Conservation (phyloP, 495 filamentous ascomycete species). For the Aspergillus saccharolyticus region DNA sequence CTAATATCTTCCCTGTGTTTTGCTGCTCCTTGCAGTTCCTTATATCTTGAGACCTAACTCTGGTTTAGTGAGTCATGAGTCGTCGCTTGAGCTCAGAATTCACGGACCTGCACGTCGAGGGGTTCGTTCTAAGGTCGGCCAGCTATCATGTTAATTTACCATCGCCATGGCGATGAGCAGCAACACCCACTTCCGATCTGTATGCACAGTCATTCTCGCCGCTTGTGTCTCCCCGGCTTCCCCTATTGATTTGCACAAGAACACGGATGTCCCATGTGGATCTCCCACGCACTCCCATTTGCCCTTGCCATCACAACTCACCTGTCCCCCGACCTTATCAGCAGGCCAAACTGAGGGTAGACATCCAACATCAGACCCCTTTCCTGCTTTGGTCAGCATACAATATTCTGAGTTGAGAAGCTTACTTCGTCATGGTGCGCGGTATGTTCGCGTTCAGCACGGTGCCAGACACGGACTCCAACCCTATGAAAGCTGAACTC, state of each 20-base stretch:
- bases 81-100: neutral
- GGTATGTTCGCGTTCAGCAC: neutral
- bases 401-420: neutral
- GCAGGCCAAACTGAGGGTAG: too few species aligned
- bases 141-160: neutral
- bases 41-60: neutral
- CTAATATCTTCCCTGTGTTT: neutral
- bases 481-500: slow-evolving; percentile 12
- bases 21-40: neutral
- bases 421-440: neutral
- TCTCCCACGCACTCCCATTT: neutral
- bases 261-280: neutral
- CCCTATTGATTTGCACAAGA: neutral
- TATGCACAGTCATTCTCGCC: neutral
- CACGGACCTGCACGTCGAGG: too few species aligned
- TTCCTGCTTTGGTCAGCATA: too few species aligned
- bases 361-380: neutral
- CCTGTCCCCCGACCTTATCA: neutral
- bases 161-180: neutral
- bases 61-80: neutral
- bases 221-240: neutral
- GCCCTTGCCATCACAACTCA: neutral
- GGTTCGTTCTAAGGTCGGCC: too few species aligned
- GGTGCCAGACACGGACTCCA: neutral
- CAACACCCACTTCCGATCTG: neutral